These are phyloP conservation scores for Penicillium parvum DNA, from an alignment of 495 filamentous ascomycete species.

Conservation along the genomic window DNA sequence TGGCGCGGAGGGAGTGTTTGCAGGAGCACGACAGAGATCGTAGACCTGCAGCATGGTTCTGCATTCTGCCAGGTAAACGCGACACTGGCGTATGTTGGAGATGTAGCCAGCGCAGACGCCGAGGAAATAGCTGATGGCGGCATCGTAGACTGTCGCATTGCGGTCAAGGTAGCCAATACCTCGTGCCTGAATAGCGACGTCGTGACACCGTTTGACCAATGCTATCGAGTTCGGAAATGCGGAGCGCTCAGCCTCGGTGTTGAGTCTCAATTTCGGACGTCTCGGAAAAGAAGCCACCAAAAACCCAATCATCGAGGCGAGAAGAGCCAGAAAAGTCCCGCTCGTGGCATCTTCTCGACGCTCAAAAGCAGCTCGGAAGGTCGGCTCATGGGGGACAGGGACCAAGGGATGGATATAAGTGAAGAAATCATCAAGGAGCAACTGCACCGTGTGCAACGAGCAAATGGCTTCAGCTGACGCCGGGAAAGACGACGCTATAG, in stretches of 20 bases:
- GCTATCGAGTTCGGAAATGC: slow-evolving; percentile 61
- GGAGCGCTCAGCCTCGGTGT: slow-evolving; percentile 46
- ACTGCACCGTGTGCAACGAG: slow-evolving; percentile 57
- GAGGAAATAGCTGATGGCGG: slow-evolving; percentile 79
- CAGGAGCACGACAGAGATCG: slow-evolving; percentile 51
- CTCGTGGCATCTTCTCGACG: slow-evolving; percentile 66
- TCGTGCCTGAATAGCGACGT: slow-evolving; percentile 66
- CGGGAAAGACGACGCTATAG: slow-evolving; percentile 23
- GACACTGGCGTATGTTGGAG: slow-evolving; percentile 60
- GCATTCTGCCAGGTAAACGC: slow-evolving; percentile 69
- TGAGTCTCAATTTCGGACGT: slow-evolving; percentile 66
- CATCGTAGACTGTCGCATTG: slow-evolving; percentile 70
- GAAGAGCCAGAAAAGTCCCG: slow-evolving; percentile 65
- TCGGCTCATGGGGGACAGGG: slow-evolving; percentile 80
- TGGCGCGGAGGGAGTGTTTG: slow-evolving; percentile 15
- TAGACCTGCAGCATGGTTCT: slow-evolving; percentile 66
- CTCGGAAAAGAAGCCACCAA: slow-evolving; percentile 79
- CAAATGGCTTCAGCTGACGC: slow-evolving; percentile 71
- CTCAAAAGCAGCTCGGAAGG: slow-evolving; percentile 69
- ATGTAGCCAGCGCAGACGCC: slow-evolving; percentile 66
- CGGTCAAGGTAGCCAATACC: slow-evolving; percentile 64
- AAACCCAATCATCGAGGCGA: slow-evolving; percentile 75
- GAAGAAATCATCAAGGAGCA: slow-evolving; percentile 82
- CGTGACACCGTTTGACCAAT: slow-evolving; percentile 69
- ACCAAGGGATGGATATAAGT: slow-evolving; percentile 84